Evolutionary conservation across 1,284 basidiomycete genomes (phyloP).

Genomic region (Ustilago trichophora): DNA sequence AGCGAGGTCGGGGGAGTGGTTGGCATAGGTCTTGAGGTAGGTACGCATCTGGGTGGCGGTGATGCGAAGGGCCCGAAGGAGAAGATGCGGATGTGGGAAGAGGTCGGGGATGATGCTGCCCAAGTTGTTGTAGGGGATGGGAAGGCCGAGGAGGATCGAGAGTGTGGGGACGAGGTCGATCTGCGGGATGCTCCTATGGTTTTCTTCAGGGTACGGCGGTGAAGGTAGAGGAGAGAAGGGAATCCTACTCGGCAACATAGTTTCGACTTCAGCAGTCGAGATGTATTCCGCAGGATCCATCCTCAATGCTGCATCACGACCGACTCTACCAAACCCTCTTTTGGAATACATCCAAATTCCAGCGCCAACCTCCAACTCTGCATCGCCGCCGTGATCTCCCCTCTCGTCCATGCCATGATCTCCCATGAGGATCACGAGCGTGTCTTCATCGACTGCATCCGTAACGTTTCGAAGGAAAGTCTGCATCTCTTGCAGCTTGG

Average conservation of each 20-base stretch:
- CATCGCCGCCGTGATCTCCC: conserved; percentile 96
- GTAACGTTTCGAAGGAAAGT: conserved; percentile 41
- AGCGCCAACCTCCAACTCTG: conserved; percentile 82
- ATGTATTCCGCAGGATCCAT: conserved; percentile 20
- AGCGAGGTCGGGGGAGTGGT: conserved; percentile 74
- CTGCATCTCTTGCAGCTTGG: conserved; percentile 77
- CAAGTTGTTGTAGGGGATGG: conserved; percentile 94
- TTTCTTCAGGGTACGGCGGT: conserved; percentile 24
- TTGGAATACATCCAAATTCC: conserved; percentile 84
- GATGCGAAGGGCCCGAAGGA: conserved; percentile 75
- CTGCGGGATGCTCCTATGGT: conserved; percentile 82
- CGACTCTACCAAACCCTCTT: conserved; percentile 11
- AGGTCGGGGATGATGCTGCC: conserved; percentile 90
- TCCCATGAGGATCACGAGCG: conserved; percentile 85
- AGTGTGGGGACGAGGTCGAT: conserved; percentile 93
- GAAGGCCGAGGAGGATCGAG: conserved; percentile 87
- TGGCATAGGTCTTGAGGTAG: conserved; percentile 80
- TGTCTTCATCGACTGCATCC: conserved; percentile 54
- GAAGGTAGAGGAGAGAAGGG: conserved; percentile 57
- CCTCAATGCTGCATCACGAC: neutral
- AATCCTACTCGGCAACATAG: conserved; percentile 13
- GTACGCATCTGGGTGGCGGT: conserved; percentile 81
- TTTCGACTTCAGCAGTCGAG: conserved; percentile 7
- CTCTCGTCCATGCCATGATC: conserved; percentile 97
- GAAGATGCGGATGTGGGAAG: conserved; percentile 70